phyloP scores from a whole-genome alignment of 2,329 filamentous ascomycete species.

The Colletotrichum sp. region DNA sequence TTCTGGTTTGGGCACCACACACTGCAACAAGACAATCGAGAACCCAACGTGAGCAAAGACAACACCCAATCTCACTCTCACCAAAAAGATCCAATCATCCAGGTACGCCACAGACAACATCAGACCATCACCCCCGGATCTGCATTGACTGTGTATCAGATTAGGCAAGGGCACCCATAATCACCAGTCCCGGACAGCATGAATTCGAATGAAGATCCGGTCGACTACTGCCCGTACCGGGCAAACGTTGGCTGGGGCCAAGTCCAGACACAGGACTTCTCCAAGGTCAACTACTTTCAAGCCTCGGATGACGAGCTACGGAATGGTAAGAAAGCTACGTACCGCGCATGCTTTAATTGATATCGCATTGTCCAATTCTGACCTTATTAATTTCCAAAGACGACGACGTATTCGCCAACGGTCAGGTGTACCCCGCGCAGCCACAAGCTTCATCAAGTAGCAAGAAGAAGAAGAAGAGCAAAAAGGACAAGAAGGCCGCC shows the following conservation, averaged over 20 bases:
- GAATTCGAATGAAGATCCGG: conserved; percentile 37
- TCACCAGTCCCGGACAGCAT: conserved; percentile 40
- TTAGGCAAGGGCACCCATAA: conserved; percentile 14
- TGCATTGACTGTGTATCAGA: conserved; percentile 15
- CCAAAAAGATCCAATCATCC: not conserved
- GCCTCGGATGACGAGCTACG: conserved; percentile 41
- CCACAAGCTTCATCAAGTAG: not conserved
- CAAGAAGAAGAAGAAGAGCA: conserved; percentile 25
- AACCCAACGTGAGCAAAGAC: not conserved
- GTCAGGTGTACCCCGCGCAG: conserved; percentile 7
- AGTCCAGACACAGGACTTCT: conserved; percentile 48
- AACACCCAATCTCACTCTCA: not conserved
- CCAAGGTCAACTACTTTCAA: conserved; percentile 45
- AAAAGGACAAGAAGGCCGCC: conserved; percentile 18
- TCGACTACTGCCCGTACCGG: conserved; percentile 45
- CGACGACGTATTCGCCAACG: conserved; percentile 13
- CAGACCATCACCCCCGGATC: not conserved
- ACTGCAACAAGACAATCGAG: not conserved
- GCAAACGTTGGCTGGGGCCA: conserved; percentile 40
- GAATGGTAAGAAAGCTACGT: conserved; percentile 7
- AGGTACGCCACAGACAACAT: not conserved
- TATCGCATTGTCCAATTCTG: not conserved
- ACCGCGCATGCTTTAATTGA: not conserved
- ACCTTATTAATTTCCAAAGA: not conserved
- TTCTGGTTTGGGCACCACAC: conserved; percentile 17